A percentile compares a stretch with the other conserved stretches of the same genome.
phyloP scores from a whole-genome alignment of 139 green algal genomes.

The Coccomyxa sp. region DNA sequence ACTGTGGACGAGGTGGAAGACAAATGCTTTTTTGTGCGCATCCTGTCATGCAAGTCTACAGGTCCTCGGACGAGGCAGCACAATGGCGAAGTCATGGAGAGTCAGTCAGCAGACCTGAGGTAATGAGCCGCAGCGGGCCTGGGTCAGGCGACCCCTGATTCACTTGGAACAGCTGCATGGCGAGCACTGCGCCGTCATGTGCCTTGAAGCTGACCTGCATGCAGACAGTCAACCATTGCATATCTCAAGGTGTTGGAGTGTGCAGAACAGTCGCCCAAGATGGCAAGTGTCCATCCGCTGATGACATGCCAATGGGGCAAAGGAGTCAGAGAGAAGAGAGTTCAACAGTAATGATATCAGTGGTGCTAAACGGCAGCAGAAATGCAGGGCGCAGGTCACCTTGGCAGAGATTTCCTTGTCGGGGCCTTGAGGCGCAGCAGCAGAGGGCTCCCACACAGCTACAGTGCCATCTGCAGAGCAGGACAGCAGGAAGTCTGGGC shows the following conservation, averaged over 20 bases:
- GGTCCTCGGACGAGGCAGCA: too few species aligned
- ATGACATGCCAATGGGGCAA: too few species aligned
- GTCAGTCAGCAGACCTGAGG: conserved; percentile 15
- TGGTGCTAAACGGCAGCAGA: too few species aligned
- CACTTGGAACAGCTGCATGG: conserved; percentile 34
- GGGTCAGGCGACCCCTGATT: conserved; percentile 13
- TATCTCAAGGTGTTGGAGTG: too few species aligned
- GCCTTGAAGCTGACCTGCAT: conserved; percentile 37
- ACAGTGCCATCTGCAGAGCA: conserved; percentile 41
- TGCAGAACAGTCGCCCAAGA: too few species aligned
- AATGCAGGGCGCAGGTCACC: background rate
- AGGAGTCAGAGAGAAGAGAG: background rate
- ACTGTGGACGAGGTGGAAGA: too few species aligned
- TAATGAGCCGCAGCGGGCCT: conserved; percentile 25
- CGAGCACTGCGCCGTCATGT: conserved; percentile 41
- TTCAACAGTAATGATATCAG: too few species aligned
- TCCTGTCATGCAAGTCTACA: too few species aligned
- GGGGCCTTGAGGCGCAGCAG: conserved; percentile 1
- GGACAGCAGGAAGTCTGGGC: conserved; percentile 43
- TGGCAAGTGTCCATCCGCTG: too few species aligned
- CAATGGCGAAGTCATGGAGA: too few species aligned
- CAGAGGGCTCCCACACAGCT: conserved; percentile 55
- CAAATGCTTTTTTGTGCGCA: too few species aligned
- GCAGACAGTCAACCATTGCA: background rate
- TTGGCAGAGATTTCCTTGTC: conserved; percentile 30